Evolutionary conservation across 1,139 yeast species (phyloP).

Genomic region (Saccharomyces hybrid): DNA sequence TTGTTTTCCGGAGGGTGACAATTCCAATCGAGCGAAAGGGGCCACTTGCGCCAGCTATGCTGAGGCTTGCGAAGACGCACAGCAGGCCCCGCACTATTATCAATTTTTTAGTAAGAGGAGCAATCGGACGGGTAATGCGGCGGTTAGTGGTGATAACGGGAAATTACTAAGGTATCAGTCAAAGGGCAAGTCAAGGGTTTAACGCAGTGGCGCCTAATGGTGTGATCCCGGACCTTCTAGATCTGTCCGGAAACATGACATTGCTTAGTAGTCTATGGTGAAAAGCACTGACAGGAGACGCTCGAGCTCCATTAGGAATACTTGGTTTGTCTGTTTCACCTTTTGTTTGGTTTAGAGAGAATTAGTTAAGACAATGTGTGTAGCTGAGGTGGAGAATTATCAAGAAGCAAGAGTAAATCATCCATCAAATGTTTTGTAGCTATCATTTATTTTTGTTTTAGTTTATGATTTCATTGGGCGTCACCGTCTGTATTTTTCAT

Average conservation of each 20-base stretch:
- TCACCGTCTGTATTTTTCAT: not conserved
- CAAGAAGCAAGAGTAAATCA: not conserved
- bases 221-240: not conserved
- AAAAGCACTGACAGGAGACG: not conserved
- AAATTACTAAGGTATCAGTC: not conserved
- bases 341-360: not conserved
- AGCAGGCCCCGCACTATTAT: not conserved
- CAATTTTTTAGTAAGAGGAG: not conserved
- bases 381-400: not conserved
- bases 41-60: not conserved
- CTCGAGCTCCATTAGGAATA: not conserved
- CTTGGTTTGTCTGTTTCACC: not conserved
- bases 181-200: not conserved
- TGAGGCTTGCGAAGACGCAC: not conserved
- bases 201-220: not conserved
- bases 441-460: not conserved
- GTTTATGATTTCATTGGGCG: not conserved
- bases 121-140: not conserved
- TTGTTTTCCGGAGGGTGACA: not conserved
- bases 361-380: not conserved
- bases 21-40: not conserved
- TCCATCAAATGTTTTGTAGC: not conserved
- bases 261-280: not conserved
- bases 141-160: not conserved
- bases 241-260: not conserved